phyloP scores from a whole-genome alignment of 1,284 basidiomycete species.

The Ceratobasidium sp. region DNA sequence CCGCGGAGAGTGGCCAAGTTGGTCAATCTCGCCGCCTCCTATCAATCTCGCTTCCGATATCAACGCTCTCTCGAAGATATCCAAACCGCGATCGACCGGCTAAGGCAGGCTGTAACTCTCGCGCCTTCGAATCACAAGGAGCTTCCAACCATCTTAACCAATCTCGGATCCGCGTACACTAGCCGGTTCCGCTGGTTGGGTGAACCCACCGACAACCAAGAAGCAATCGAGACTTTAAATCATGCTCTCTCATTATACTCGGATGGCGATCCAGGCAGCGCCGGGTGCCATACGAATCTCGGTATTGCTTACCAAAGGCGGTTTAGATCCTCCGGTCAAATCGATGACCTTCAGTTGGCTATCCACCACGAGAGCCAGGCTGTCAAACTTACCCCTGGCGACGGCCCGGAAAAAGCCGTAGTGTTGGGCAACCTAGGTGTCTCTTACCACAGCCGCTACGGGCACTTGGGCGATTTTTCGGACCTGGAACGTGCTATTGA shows the following conservation, averaged over 20 bases:
- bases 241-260: not conserved
- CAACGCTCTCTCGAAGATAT: not conserved
- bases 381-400: not conserved
- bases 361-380: conserved; percentile 7
- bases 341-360: not conserved
- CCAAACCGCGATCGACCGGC: conserved; percentile 4
- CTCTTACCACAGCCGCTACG: conserved; percentile 1
- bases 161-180: not conserved
- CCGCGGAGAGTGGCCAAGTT: not conserved
- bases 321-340: not conserved
- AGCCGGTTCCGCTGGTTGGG: not conserved
- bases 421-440: not conserved
- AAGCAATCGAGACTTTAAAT: not conserved
- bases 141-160: not conserved
- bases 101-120: not conserved
- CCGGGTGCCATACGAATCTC: not conserved
- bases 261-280: not conserved
- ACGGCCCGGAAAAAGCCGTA: not conserved
- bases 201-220: not conserved
- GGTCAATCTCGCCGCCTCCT: conserved; percentile 23
- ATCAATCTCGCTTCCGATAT: not conserved
- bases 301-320: not conserved
- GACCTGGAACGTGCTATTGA: conserved; percentile 6
- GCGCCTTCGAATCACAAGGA: not conserved
- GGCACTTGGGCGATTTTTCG: not conserved